Base-by-base conservation (phyloP, 1,139 yeast genomes). In the Geotrichum reessii region DNA sequence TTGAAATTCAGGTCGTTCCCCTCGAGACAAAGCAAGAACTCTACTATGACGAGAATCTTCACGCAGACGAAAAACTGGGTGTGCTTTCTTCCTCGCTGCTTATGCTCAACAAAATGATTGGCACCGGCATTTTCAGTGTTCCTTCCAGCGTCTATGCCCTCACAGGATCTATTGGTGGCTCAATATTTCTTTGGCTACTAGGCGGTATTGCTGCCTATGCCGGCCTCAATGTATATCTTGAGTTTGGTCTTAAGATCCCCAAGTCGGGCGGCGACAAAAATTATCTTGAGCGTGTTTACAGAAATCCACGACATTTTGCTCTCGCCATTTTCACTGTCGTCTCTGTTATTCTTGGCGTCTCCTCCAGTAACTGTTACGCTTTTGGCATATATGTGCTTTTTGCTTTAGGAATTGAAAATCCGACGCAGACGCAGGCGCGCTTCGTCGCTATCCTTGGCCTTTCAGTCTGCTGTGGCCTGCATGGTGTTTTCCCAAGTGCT, bases 101-200 rank as follows among this genome's bases (percentile, higher is more conserved):
- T 57, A 84, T 87, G 71, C 78, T 87, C 67, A 88, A 88, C 71
- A 78, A 95, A 71, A 87, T 87, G 85, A 79, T 89, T 65, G 96
- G 96, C 64, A 88, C 95, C 9, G 96, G 96, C 70, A 87, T 89
- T 56, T 89, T 89, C 71, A 85, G 93, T 48, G 86, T 92, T 3
- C 90, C 95, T 3, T 83, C 93, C n/a, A 83, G 89, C 21, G 87
- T 89, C 62, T 86, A 79, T 66, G 70, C 76, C 2, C 76, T 85
- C 61, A 79, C 86, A 31, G 95, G 95, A 4, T 85, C 92, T 19
- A 88, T 88, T 14, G 95, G 95, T 21, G 74, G 87, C 51, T 74
- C 92, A 1, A 75, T 89, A 59, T 73, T 86, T 61, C 75, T 89
- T 72, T 89, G 96, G 96, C 81, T 84, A 31, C 81, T 85, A 21